phyloP scores from a whole-genome alignment of 2,329 filamentous ascomycete species.

The Colletotrichum sp. region DNA sequence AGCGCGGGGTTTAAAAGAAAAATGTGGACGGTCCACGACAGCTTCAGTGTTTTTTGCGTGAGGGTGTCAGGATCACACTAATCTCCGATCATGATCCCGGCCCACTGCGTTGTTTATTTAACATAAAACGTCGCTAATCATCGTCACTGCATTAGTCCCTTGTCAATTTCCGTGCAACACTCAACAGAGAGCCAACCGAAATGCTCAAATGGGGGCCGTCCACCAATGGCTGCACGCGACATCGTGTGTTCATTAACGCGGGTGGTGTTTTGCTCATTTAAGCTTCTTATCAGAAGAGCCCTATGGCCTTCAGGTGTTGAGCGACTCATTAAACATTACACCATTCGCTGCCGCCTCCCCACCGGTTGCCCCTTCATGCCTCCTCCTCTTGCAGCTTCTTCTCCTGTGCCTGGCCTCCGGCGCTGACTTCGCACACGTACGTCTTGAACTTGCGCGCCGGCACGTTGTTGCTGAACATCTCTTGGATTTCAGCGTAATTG shows the following conservation, averaged over 20 bases:
- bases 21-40: not conserved
- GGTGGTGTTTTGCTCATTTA: conserved; percentile 9
- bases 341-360: not conserved
- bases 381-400: conserved; percentile 12
- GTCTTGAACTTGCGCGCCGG: conserved; percentile 16
- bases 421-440: conserved; percentile 10
- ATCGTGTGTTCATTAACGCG: not conserved
- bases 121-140: conserved; percentile 21
- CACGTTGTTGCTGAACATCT: conserved; percentile 16
- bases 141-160: conserved; percentile 12
- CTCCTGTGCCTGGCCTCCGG: not conserved
- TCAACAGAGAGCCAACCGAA: conserved; percentile 8
- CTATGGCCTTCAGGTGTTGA: not conserved
- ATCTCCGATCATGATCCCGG: conserved; percentile 16
- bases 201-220: not conserved
- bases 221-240: not conserved
- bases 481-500: conserved; percentile 22
- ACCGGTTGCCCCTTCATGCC: conserved; percentile 8
- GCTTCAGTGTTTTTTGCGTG: not conserved
- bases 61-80: conserved; percentile 6
- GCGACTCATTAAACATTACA: not conserved
- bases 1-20: conserved; percentile 4
- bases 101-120: conserved; percentile 4
- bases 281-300: conserved; percentile 9
- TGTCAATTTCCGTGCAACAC: conserved; percentile 11